A percentile compares a stretch with the other conserved stretches of the same genome.
These are phyloP conservation scores for Melampsora abietis-canadensis DNA, from an alignment of 1,284 basidiomycete genomes.

Conservation along the genomic window DNA sequence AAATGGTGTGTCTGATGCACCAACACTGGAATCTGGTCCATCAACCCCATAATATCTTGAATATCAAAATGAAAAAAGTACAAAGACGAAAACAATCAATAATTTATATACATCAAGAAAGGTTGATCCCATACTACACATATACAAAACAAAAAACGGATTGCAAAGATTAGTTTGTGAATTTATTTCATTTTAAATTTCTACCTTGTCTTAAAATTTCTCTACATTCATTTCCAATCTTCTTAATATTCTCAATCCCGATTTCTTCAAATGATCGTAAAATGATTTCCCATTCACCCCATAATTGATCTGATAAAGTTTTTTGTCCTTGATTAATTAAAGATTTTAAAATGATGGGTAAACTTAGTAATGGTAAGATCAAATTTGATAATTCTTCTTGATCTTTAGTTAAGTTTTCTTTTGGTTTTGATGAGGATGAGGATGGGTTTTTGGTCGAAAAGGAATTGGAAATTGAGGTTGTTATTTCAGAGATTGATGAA, in stretches of 20 bases:
- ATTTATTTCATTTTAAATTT: neutral
- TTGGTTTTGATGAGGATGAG: neutral
- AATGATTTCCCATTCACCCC: conserved; percentile 37
- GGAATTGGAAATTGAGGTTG: conserved; percentile 63
- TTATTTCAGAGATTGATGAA: conserved; percentile 74
- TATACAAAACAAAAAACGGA: no score
- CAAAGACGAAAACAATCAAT: no score
- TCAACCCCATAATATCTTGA: no score
- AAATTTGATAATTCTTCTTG: neutral
- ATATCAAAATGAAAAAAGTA: no score
- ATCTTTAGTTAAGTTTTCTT: neutral
- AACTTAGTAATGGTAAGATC: conserved; percentile 24
- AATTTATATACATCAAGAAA: no score
- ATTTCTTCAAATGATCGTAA: conserved; percentile 27
- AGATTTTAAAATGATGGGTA: conserved; percentile 27
- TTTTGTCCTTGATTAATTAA: neutral
- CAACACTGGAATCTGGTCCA: no score
- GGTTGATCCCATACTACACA: no score
- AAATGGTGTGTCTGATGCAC: no score
- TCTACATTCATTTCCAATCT: conserved; percentile 36
- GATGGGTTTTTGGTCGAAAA: no score
- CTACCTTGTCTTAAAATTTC: conserved; percentile 24
- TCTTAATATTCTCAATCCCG: neutral
- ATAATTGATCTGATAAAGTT: conserved; percentile 27
- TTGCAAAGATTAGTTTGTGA: no score